phyloP scores from a whole-genome alignment of 345 rosid genomes.

The Excoecaria cochinchinensis region DNA sequence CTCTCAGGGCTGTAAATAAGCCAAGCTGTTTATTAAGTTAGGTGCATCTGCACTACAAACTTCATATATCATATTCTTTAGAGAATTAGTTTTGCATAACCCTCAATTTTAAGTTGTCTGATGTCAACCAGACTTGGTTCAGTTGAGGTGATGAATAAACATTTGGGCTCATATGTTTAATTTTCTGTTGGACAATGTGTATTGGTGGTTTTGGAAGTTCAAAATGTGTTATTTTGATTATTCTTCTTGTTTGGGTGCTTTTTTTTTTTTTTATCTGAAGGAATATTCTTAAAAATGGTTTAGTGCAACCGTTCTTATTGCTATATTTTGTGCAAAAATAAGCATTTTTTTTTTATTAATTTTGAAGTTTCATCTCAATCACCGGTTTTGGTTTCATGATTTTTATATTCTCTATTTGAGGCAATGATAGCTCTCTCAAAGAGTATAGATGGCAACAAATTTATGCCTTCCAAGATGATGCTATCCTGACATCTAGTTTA shows the following conservation, averaged over 20 bases:
- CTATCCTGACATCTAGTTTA: background rate
- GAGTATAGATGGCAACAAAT: background rate
- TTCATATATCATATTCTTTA: background rate
- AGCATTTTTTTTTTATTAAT: background rate
- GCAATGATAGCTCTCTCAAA: background rate
- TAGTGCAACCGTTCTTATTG: too few relatives aligned
- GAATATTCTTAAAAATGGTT: background rate
- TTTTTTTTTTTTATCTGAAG: background rate
- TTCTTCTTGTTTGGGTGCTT: background rate
- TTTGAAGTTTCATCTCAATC: background rate
- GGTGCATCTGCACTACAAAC: background rate
- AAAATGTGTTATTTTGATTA: background rate
- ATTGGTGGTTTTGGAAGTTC: background rate
- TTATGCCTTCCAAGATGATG: background rate
- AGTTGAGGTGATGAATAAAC: background rate
- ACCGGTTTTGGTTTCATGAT: background rate
- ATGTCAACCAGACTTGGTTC: background rate
- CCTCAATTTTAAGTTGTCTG: constrained; percentile 1
- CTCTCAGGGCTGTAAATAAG: background rate
- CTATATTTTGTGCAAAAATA: background rate
- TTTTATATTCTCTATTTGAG: background rate
- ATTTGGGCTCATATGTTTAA: background rate
- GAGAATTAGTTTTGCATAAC: background rate
- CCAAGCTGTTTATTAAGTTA: background rate
- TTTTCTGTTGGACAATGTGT: background rate